Conservation (phyloP, 2,329 filamentous ascomycete genomes). For the Trichophyton equinum region DNA sequence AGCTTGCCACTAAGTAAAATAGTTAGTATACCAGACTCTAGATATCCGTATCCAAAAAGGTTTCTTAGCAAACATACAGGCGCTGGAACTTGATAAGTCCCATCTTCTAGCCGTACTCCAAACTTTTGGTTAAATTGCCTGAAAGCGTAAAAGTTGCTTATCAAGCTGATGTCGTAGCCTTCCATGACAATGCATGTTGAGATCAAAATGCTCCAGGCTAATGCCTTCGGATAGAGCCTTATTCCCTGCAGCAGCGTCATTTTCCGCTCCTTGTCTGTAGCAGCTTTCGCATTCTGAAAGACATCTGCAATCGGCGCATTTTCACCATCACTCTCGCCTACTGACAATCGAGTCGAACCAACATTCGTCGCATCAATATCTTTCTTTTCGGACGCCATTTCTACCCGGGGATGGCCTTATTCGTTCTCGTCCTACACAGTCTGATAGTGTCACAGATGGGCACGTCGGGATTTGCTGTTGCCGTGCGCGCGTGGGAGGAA, state of each 20-base stretch:
- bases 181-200: constrained; percentile 91
- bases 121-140: constrained; percentile 32
- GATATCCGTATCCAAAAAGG: constrained; percentile 3
- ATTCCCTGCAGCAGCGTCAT: constrained; percentile 68
- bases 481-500: neutral
- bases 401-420: neutral
- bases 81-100: constrained; percentile 29
- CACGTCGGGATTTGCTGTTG: neutral
- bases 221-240: constrained; percentile 73
- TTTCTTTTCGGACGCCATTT: neutral
- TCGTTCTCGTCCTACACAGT: neutral
- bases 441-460: neutral
- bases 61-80: constrained; percentile 19
- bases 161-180: constrained; percentile 68
- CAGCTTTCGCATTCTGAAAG: constrained; percentile 31
- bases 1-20: constrained; percentile 31
- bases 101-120: constrained; percentile 22
- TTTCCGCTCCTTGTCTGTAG: constrained; percentile 40
- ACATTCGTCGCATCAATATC: neutral
- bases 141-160: constrained; percentile 62
- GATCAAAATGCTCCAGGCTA: constrained; percentile 71
- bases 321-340: neutral
- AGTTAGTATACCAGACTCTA: constrained; percentile 5
- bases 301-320: constrained; percentile 19
- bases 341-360: neutral